These are phyloP conservation scores for Capsicum chinense DNA, from an alignment of 257 asterid species.

Conservation along the genomic window DNA sequence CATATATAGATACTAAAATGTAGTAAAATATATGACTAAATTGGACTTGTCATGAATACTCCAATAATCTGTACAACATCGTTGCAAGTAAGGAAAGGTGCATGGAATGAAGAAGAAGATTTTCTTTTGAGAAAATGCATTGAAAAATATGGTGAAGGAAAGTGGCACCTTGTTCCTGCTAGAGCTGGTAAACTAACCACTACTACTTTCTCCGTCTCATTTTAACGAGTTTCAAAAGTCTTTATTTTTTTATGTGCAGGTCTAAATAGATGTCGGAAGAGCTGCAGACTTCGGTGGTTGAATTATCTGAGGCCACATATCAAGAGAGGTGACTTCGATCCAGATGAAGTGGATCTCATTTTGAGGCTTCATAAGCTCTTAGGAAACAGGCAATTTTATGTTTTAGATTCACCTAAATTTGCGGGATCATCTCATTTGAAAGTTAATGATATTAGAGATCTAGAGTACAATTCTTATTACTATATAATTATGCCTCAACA, in stretches of 20 bases:
- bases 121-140: background rate
- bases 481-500: background rate
- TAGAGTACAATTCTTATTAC: no score
- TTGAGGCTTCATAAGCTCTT: background rate
- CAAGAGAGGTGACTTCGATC: background rate
- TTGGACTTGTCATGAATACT: background rate
- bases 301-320: constrained; percentile 4
- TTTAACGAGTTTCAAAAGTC: no score
- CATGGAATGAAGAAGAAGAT: constrained; percentile 16
- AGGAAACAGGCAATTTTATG: background rate
- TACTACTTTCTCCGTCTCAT: background rate
- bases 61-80: background rate
- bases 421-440: background rate
- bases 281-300: background rate
- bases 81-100: background rate
- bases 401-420: background rate
- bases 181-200: background rate
- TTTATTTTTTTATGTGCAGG: background rate
- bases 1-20: background rate
- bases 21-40: background rate
- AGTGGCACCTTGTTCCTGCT: background rate
- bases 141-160: background rate
- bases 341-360: background rate
- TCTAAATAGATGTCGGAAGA: background rate
- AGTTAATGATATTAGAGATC: background rate